These are phyloP conservation scores for Bauhinia variegata DNA, from an alignment of 306 rosid genomes.

Conservation along the genomic window DNA sequence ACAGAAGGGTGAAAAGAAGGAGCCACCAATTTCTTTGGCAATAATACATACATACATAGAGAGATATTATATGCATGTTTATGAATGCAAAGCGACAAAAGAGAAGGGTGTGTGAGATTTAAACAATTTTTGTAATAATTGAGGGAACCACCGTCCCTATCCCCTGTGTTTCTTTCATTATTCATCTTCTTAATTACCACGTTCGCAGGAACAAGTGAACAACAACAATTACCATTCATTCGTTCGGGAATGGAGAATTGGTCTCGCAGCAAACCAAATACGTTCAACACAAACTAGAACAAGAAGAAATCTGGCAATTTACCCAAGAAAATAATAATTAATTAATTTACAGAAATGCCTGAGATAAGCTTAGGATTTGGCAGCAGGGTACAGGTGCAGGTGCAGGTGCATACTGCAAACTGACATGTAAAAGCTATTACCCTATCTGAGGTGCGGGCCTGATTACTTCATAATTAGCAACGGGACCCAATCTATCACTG, in stretches of 20 bases:
- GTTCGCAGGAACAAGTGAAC: no score
- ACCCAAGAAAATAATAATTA: no score
- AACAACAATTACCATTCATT: no score
- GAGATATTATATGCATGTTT: conserved; percentile 34
- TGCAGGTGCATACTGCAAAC: no score
- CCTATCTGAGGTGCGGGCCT: conserved; percentile 24
- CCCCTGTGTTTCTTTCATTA: neutral
- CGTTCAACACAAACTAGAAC: no score
- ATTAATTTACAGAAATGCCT: neutral
- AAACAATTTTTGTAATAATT: conserved; percentile 38
- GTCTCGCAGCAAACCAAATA: no score
- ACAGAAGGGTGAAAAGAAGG: conserved; percentile 19
- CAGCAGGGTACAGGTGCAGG: no score
- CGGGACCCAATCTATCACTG: conserved; percentile 11
- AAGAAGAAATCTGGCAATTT: no score
- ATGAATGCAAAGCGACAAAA: conserved; percentile 21
- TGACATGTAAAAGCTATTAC: neutral
- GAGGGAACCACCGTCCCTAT: conserved; percentile 7
- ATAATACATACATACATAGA: neutral
- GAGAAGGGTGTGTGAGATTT: conserved; percentile 36
- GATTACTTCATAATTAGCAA: conserved; percentile 8
- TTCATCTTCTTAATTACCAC: neutral
- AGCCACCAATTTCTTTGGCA: conserved; percentile 28
- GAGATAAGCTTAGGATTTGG: no score
- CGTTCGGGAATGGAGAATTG: no score